Conservation (phyloP, 768 basidiomycete species). For the Leccinum uliginosum region DNA sequence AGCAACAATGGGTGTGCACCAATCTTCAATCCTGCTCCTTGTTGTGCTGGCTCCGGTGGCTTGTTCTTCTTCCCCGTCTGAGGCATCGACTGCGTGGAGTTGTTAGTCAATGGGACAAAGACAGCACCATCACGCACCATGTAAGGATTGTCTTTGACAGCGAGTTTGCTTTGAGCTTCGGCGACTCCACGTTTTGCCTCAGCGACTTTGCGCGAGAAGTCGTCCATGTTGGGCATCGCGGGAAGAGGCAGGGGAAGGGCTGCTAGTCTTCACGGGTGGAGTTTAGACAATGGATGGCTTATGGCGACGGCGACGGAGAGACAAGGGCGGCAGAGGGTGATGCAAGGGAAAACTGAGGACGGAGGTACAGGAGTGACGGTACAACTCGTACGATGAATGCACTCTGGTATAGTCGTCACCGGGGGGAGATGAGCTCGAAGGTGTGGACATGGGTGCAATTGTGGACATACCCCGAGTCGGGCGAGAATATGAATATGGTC, state of each 20-base stretch:
- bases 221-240: constrained; percentile 46
- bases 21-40: constrained; percentile 85
- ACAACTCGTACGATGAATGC: too few relatives aligned
- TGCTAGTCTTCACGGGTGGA: constrained; percentile 17
- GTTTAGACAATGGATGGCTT: constrained; percentile 26
- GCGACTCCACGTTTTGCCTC: constrained; percentile 85
- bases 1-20: constrained; percentile 83
- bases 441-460: too few relatives aligned
- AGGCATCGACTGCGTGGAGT: constrained; percentile 43
- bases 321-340: too few relatives aligned
- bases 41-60: constrained; percentile 60
- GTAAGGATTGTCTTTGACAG: constrained; percentile 82
- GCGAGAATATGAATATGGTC: too few relatives aligned
- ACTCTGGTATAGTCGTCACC: too few relatives aligned
- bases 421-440: too few relatives aligned
- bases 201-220: constrained; percentile 66
- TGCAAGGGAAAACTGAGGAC: too few relatives aligned
- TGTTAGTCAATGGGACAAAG: not conserved
- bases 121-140: constrained; percentile 49
- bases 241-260: constrained; percentile 42
- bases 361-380: too few relatives aligned
- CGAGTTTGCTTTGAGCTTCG: constrained; percentile 72
- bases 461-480: too few relatives aligned
- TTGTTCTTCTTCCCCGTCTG: constrained; percentile 52
- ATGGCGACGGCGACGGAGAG: too few relatives aligned